Conservation (phyloP, 345 rosid species). For the Arabidopsis suecica region DNA sequence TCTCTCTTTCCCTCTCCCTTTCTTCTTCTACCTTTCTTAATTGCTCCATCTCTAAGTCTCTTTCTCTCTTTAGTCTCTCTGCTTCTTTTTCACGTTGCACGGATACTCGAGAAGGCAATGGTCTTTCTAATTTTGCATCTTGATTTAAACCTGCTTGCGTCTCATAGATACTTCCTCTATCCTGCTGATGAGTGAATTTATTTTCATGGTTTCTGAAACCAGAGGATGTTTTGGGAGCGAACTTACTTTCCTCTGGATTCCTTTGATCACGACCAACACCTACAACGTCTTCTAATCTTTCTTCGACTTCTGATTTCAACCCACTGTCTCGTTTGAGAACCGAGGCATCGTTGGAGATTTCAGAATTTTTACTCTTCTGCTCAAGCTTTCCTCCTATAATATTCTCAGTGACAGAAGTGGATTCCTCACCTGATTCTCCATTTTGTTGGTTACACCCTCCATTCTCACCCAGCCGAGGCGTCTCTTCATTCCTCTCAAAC, state of each 20-base stretch:
- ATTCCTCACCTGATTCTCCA: conserved; percentile 41
- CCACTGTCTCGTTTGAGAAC: conserved; percentile 41
- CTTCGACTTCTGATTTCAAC: conserved; percentile 41
- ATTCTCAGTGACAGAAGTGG: conserved; percentile 16
- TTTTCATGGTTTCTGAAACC: conserved; percentile 47
- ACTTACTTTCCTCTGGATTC: conserved; percentile 42
- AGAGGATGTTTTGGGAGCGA: conserved; percentile 32
- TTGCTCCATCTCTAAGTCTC: conserved; percentile 64
- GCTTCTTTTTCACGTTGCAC: conserved; percentile 55
- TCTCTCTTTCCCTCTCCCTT: conserved; percentile 88
- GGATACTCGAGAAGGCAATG: conserved; percentile 48
- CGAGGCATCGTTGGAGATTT: conserved; percentile 42
- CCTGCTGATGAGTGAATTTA: conserved; percentile 44
- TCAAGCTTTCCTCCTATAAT: conserved; percentile 39
- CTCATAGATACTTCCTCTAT: conserved; percentile 44
- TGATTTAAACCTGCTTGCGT: conserved; percentile 38
- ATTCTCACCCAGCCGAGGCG: conserved; percentile 25
- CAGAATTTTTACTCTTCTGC: conserved; percentile 37
- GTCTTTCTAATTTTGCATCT: conserved; percentile 49
- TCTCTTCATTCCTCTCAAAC: conserved; percentile 44
- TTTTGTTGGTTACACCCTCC: conserved; percentile 38
- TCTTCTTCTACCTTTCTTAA: conserved; percentile 83
- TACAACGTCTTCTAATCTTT: conserved; percentile 38
- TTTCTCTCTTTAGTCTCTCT: conserved; percentile 66
- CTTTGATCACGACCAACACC: conserved; percentile 41